These are phyloP conservation scores for Xanthoconium purpureum DNA, from an alignment of 768 basidiomycete genomes.

Conservation along the genomic window DNA sequence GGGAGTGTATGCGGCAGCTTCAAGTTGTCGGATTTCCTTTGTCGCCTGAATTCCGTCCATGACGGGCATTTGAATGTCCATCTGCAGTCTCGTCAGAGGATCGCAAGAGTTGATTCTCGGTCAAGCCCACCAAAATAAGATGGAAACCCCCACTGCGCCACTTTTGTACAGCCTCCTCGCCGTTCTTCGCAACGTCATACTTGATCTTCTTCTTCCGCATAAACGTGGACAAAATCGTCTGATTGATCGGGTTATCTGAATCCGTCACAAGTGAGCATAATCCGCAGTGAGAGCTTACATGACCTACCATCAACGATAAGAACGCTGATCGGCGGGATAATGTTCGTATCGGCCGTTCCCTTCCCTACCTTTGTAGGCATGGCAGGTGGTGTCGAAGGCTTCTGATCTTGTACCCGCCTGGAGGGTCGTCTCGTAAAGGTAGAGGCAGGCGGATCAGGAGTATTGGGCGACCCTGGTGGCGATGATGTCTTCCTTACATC, in stretches of 20 bases:
- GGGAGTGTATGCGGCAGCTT: conserved; percentile 69
- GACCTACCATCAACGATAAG: conserved; percentile 93
- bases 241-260: conserved; percentile 97
- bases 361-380: conserved; percentile 48
- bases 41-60: conserved; percentile 99
- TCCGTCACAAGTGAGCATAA: conserved; percentile 12
- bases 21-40: conserved; percentile 87
- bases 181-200: conserved; percentile 91
- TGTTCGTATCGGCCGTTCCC: conserved; percentile 55
- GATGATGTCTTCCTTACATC: conserved; percentile 34
- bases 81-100: conserved; percentile 48
- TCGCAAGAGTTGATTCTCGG: background rate
- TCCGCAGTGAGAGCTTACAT: background rate
- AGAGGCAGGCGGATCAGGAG: conserved; percentile 24
- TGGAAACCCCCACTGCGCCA: conserved; percentile 94
- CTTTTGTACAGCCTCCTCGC: conserved; percentile 92
- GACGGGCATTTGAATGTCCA: conserved; percentile 99
- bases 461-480: conserved; percentile 34
- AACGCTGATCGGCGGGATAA: conserved; percentile 96
- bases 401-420: conserved; percentile 32
- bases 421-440: conserved; percentile 29
- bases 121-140: conserved; percentile 77
- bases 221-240: conserved; percentile 94
- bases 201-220: conserved; percentile 96
- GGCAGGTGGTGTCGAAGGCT: conserved; percentile 25